phyloP scores from a whole-genome alignment of 768 basidiomycete genomes.

The Gautieria morchelliformis region DNA sequence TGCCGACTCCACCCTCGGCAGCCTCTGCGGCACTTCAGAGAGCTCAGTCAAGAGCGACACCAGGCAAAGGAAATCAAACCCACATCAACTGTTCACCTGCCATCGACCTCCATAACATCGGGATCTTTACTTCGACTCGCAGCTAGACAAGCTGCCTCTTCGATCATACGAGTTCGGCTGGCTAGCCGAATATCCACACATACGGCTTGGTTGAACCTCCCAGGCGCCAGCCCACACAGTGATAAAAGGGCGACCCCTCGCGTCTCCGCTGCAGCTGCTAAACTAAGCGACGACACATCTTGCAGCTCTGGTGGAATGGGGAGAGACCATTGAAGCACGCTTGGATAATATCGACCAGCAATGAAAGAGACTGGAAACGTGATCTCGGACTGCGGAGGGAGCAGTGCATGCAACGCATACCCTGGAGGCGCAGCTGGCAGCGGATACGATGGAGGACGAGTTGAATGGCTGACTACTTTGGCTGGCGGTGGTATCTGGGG shows the following conservation, averaged over 20 bases:
- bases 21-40: too few species aligned
- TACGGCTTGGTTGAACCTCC: slow-evolving; percentile 37
- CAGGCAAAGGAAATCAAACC: too few species aligned
- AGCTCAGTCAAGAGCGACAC: too few species aligned
- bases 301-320: not conserved
- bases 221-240: slow-evolving; percentile 60
- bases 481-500: not conserved
- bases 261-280: slow-evolving; percentile 20
- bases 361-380: slow-evolving; percentile 58
- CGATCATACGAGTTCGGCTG: not conserved
- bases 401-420: slow-evolving; percentile 62
- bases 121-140: not conserved
- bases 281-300: not conserved
- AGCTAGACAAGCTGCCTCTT: not conserved
- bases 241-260: slow-evolving; percentile 48
- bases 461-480: not conserved
- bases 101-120: too few species aligned
- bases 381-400: slow-evolving; percentile 50
- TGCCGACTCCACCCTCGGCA: too few species aligned
- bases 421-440: slow-evolving; percentile 60
- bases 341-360: slow-evolving; percentile 75
- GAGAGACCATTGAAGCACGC: not conserved
- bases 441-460: slow-evolving; percentile 9
- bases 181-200: not conserved
- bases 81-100: too few species aligned